phyloP scores from a whole-genome alignment of 2,329 filamentous ascomycete genomes.

The Colletotrichum viniferum region DNA sequence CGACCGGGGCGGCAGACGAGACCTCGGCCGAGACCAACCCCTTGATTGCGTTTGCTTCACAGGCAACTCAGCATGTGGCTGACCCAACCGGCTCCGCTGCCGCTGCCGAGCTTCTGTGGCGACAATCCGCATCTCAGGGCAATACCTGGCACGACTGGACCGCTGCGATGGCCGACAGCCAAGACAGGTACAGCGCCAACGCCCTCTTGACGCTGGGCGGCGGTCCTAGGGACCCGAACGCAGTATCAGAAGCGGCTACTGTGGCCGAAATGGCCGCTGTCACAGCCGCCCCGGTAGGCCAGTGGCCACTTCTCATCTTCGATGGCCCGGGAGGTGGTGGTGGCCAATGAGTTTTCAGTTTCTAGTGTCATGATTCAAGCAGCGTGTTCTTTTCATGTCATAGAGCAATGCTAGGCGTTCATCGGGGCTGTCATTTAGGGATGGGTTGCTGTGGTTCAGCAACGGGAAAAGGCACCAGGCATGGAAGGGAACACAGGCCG shows the following conservation, averaged over 20 bases:
- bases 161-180: conserved; percentile 52
- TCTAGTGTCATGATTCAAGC: not conserved
- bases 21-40: conserved; percentile 36
- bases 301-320: conserved; percentile 17
- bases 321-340: not conserved
- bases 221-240: conserved; percentile 14
- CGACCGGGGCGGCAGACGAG: conserved; percentile 21
- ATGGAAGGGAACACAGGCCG: not conserved
- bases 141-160: conserved; percentile 63
- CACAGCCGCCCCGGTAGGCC: conserved; percentile 2
- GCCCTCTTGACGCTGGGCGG: conserved; percentile 52
- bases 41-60: conserved; percentile 43
- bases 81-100: conserved; percentile 26
- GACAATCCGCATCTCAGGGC: conserved; percentile 29
- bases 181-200: conserved; percentile 54
- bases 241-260: conserved; percentile 12
- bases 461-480: not conserved
- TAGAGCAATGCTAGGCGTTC: conserved; percentile 1
- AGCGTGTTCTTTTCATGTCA: not conserved
- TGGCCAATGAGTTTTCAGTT: not conserved
- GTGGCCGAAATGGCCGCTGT: conserved; percentile 13
- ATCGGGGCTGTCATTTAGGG: not conserved
- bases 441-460: not conserved
- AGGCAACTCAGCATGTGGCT: conserved; percentile 39
- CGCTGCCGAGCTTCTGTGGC: conserved; percentile 36